phyloP scores from a whole-genome alignment of 257 asterid species.

The Rubia yunnanensis region DNA sequence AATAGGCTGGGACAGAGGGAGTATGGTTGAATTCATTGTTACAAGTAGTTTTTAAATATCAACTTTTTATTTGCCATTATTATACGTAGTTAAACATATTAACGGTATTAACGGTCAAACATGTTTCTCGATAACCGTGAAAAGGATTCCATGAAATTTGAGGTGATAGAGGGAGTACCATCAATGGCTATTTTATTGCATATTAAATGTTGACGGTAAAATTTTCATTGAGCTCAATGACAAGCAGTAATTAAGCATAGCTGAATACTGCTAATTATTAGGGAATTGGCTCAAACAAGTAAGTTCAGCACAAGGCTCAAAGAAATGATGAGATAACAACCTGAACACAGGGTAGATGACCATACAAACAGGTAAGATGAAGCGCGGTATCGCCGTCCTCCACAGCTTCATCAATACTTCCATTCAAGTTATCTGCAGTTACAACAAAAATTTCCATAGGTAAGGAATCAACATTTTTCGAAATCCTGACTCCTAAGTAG shows the following conservation, averaged over 20 bases:
- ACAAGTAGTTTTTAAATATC: too few species aligned
- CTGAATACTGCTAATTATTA: not conserved
- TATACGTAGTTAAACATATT: too few species aligned
- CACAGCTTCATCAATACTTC: slow-evolving; percentile 65
- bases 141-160: too few species aligned
- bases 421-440: slow-evolving; percentile 49
- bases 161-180: too few species aligned
- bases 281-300: not conserved
- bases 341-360: slow-evolving; percentile 79
- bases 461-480: too few species aligned
- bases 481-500: not conserved
- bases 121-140: too few species aligned
- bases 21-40: too few species aligned
- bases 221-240: not conserved
- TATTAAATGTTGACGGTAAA: too few species aligned
- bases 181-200: not conserved
- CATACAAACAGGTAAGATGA: slow-evolving; percentile 82
- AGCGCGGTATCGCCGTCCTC: slow-evolving; percentile 97
- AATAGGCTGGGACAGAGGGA: too few species aligned
- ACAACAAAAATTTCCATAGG: not conserved
- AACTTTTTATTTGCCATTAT: too few species aligned
- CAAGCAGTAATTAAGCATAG: not conserved
- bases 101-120: too few species aligned
- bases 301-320: not conserved
- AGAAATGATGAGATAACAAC: slow-evolving; percentile 16